A percentile compares a stretch with the other conserved stretches of the same genome.
These are phyloP conservation scores for Aspergillus versicolor DNA, from an alignment of 2,329 filamentous ascomycete species.

Conservation along the genomic window DNA sequence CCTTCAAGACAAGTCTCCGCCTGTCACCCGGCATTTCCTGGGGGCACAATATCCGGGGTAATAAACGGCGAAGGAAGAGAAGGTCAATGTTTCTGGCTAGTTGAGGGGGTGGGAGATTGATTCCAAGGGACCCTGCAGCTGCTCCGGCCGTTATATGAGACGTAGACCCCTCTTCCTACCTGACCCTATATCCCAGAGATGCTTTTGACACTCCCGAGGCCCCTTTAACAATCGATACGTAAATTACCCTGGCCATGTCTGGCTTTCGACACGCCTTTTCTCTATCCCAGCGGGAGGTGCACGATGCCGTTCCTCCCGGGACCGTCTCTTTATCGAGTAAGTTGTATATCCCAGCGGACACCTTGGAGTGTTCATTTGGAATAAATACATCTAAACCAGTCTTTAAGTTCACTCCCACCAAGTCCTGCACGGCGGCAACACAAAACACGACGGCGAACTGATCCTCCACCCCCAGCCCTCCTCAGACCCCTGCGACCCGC, in stretches of 20 bases:
- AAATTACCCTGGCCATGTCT: neutral
- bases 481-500: constrained; percentile 7
- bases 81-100: neutral
- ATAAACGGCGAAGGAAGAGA: no score
- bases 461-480: constrained; percentile 10
- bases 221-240: neutral
- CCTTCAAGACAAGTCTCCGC: neutral
- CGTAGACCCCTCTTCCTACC: neutral
- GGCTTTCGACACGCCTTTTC: constrained; percentile 12
- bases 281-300: constrained; percentile 8
- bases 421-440: neutral
- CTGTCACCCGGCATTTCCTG: neutral
- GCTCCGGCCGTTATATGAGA: neutral
- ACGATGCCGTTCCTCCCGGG: constrained; percentile 5
- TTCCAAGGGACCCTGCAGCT: neutral
- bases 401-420: neutral
- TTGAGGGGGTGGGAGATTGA: neutral
- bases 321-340: constrained; percentile 9
- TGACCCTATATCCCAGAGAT: neutral
- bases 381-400: no score
- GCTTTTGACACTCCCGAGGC: neutral
- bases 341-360: neutral
- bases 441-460: constrained; percentile 8
- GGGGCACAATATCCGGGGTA: neutral
- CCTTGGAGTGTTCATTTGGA: no score